Conservation (phyloP, 768 basidiomycete genomes). For the Tylopilus sp. region DNA sequence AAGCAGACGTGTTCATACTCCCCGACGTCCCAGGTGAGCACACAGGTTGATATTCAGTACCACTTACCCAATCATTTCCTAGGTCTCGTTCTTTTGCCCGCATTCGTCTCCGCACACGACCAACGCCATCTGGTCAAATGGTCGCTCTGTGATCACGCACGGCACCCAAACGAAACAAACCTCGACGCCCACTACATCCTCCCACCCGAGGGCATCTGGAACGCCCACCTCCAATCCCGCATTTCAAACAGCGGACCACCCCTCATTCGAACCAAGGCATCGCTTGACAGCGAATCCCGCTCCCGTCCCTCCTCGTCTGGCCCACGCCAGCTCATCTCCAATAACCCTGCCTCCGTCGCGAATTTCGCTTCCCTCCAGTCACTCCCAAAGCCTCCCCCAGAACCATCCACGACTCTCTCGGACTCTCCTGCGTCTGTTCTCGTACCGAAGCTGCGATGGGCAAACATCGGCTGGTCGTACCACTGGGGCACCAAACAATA, state of each 20-base stretch:
- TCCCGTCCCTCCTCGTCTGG: conserved; percentile 34
- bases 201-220: conserved; percentile 79
- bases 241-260: conserved; percentile 40
- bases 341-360: conserved; percentile 59
- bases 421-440: conserved; percentile 53
- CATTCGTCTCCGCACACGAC: conserved; percentile 55
- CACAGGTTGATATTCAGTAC: neutral
- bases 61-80: neutral
- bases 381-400: conserved; percentile 56
- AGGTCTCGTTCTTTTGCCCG: conserved; percentile 87
- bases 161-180: conserved; percentile 82
- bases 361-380: conserved; percentile 51
- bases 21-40: conserved; percentile 41
- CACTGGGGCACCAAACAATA: conserved; percentile 98
- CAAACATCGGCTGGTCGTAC: conserved; percentile 94
- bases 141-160: conserved; percentile 74
- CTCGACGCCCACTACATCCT: conserved; percentile 83
- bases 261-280: conserved; percentile 35
- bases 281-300: conserved; percentile 11
- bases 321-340: conserved; percentile 67
- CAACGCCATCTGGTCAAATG: conserved; percentile 71
- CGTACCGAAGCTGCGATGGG: conserved; percentile 83
- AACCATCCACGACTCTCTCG: conserved; percentile 60
- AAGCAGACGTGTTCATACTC: conserved; percentile 7
- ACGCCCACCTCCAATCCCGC: conserved; percentile 39